These are phyloP conservation scores for Alternaria angustiovoidea DNA, from an alignment of 2,329 filamentous ascomycete genomes.

Conservation along the genomic window DNA sequence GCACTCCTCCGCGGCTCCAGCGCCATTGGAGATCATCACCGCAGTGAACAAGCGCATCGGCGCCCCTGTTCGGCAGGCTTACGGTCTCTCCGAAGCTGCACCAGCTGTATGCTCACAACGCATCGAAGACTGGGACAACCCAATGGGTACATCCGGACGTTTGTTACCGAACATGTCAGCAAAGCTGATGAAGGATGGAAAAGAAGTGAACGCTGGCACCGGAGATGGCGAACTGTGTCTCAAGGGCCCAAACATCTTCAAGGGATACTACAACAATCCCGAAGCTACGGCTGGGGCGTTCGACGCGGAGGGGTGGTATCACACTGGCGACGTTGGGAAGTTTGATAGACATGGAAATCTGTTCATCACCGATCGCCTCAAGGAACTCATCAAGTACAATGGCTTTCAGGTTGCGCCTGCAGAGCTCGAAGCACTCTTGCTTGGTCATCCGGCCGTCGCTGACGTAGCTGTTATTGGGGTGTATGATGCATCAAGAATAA, in stretches of 20 bases:
- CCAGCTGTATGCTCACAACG: not conserved
- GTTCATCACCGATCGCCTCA: constrained; percentile 47
- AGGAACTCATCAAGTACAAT: constrained; percentile 67
- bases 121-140: constrained; percentile 38
- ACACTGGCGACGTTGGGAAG: constrained; percentile 5
- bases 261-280: not conserved
- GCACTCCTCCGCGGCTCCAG: not conserved
- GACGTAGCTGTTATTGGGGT: constrained; percentile 66
- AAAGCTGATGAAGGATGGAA: constrained; percentile 13
- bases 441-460: constrained; percentile 62
- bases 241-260: not conserved
- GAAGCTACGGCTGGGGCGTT: not conserved
- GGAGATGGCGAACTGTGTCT: not conserved
- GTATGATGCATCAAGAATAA: not conserved
- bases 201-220: not conserved
- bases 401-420: constrained; percentile 68
- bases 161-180: constrained; percentile 49
- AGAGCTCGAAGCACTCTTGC: constrained; percentile 64
- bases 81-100: not conserved
- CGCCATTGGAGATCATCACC: not conserved
- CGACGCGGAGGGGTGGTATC: not conserved
- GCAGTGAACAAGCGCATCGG: not conserved
- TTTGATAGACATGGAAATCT: constrained; percentile 42
- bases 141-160: constrained; percentile 47
- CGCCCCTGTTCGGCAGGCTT: not conserved